Base-by-base conservation (phyloP, 371 early-diverging fungal species). In the Mycotypha africana region DNA sequence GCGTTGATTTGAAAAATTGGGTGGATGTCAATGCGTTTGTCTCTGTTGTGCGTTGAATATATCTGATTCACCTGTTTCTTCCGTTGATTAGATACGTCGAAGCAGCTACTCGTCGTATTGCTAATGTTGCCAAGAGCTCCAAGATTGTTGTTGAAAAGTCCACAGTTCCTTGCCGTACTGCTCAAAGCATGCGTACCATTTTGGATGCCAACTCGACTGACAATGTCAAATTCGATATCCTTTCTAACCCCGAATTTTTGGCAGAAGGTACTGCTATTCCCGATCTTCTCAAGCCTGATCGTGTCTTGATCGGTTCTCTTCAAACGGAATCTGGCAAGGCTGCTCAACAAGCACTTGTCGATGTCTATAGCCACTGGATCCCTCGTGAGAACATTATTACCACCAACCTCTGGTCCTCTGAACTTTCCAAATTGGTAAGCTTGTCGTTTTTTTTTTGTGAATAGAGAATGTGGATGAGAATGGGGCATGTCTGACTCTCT, bases 161-260 rank as follows among this genome's bases (percentile, higher is more conserved):
- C 1, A 96, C 97, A 26, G 97, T 96, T 9, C 97, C 97, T 25
- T 94, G 95, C 69, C 82, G 91, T 54, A 94, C 96, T 31, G 93
- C 94, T 31, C 87, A 91, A 55, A 74, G 79, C 61, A 89, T 96
- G 83, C 83, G 90, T 47, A 79, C 82, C 26, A 94, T 93, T 42
- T 78, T 96, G 19, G 88, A 89, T 45, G 82, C 91, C 38, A 89
- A 93, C 73, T 85, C 82, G 14, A 78, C 69, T 40, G 70, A 67
- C 25, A 77, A 77, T 32, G 79, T 92, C 28, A 75, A 70, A 20
- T 94, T 96, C 55, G 86, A 88, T 42, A 92, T 96, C 50, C 76
- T 96, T 38, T 90, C 94, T 37, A 96, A 96, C 76, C 97, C 97
- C 25, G 97, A 96, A 71, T 96, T 96, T 70, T 81, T 96, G 62